Base-by-base conservation (phyloP, 139 green algal genomes). In the Bryopsis sp. region DNA sequence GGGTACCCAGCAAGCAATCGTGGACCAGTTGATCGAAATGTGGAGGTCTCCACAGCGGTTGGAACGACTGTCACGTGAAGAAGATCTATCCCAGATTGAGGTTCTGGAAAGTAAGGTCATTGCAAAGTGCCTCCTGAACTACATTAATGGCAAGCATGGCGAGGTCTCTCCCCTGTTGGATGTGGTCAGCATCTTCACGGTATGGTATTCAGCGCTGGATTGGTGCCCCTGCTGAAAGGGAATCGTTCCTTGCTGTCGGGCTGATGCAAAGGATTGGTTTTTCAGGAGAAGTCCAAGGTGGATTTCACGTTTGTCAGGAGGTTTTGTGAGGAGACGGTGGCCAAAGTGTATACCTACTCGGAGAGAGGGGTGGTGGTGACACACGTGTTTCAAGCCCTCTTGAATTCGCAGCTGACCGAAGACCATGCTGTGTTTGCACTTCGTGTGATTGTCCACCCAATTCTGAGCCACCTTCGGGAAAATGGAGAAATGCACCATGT, bases 71-170 rank as follows among this genome's bases (percentile, higher is more conserved):
- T 38, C 33, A 3, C 24, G 62, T 15, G 74, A 80, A 71, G 75
- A 47, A 24, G 22, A 31, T 33, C 63, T 74, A 39, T 26, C 64
- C 2, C 46, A 47, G 39, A 15, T 72, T 28, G 70, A 88, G 75
- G 62, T 90, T 58, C 78, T 92, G 31, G 93, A 98, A 64, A 85
- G 74, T 64, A 88, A 91, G 75, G 77, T 86, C 46, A 74, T 98
- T 38, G 86, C 88, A 8, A 88, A 90, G 73, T 86, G 79, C 67
- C 77, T 97, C 3, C 46, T 98, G 36, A 80, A 68, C 54, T 91
- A 90, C 74, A 70, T 95, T 2, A 19, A 35, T 8, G 24, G 64
- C 28, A 69, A 94, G 73, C 80, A 80, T 33, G 36, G 75, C 2
- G 74, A 90, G 38, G 76, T 92, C n/a, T 63, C 67, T 19, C 57